A percentile compares a stretch with the other conserved stretches of the same genome.
These are phyloP conservation scores for Emergomyces africanus DNA, from an alignment of 2,329 filamentous ascomycete species.

Conservation along the genomic window DNA sequence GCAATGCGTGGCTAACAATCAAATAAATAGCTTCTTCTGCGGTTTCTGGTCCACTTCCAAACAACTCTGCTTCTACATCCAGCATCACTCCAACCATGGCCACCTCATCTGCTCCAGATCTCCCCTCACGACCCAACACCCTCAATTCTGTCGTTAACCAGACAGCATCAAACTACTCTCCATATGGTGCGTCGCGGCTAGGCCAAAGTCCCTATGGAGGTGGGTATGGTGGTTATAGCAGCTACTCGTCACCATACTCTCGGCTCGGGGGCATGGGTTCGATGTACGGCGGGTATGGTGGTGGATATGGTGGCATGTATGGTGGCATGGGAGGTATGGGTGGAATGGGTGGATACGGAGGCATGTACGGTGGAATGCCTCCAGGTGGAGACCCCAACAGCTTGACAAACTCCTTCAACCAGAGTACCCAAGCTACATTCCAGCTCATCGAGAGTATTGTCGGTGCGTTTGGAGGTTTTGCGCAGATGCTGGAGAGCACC, in stretches of 20 bases:
- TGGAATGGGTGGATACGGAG: slow-evolving; percentile 35
- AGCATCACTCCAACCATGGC: slow-evolving; percentile 32
- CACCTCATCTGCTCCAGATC: slow-evolving; percentile 44
- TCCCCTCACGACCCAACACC: slow-evolving; percentile 70
- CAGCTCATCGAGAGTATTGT: slow-evolving; percentile 98
- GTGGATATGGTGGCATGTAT: slow-evolving; percentile 33
- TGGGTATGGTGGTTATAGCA: slow-evolving; percentile 39
- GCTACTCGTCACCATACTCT: slow-evolving; percentile 44
- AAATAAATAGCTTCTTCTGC: not conserved
- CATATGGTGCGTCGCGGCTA: slow-evolving; percentile 44
- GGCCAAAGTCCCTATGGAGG: slow-evolving; percentile 40
- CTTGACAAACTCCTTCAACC: slow-evolving; percentile 87
- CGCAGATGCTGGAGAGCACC: slow-evolving; percentile 98
- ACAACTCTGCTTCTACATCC: slow-evolving; percentile 27
- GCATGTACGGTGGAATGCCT: slow-evolving; percentile 36
- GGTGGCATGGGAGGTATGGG: slow-evolving; percentile 34
- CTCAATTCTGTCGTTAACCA: slow-evolving; percentile 72
- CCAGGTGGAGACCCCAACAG: slow-evolving; percentile 58
- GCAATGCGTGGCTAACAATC: not conserved
- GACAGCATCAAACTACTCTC: slow-evolving; percentile 72
- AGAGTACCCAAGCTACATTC: slow-evolving; percentile 92
- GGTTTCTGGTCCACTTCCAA: slow-evolving; percentile 4
- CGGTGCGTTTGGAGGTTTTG: slow-evolving; percentile 90
- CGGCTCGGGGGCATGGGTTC: slow-evolving; percentile 37
- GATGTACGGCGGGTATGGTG: slow-evolving; percentile 21